These are phyloP conservation scores for Emiliania huxleyi DNA, from an alignment of 78 protist genomes.

Conservation along the genomic window DNA sequence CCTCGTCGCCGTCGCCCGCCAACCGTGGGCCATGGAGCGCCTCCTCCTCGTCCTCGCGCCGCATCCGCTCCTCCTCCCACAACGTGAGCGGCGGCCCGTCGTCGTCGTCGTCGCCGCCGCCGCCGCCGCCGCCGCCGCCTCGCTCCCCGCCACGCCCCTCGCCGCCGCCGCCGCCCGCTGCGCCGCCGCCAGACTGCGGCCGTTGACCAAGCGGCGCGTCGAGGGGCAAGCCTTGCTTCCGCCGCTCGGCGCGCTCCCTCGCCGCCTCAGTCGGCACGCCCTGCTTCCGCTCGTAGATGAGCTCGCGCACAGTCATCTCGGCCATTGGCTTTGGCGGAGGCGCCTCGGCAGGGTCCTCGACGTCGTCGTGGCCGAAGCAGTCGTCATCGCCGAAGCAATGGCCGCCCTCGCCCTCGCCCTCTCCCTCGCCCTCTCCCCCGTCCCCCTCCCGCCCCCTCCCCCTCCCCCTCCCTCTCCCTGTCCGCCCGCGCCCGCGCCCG, in stretches of 20 bases:
- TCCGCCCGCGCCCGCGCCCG: neutral
- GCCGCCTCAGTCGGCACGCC: neutral
- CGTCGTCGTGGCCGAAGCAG: neutral
- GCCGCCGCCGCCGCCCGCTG: neutral
- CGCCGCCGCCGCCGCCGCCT: neutral
- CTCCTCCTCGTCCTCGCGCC: neutral
- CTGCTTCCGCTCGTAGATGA: neutral
- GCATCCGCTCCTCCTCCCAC: no score
- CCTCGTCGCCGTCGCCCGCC: neutral
- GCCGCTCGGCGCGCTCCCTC: neutral
- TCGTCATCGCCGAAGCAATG: neutral
- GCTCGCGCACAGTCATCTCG: slow-evolving; percentile 4
- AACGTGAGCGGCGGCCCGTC: no score
- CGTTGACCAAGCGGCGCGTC: no score
- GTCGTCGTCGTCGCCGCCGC: no score
- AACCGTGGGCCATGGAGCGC: no score
- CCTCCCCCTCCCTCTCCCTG: neutral
- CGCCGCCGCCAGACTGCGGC: neutral
- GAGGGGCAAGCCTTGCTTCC: neutral
- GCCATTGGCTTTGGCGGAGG: neutral
- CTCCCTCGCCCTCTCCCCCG: neutral
- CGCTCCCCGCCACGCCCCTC: neutral
- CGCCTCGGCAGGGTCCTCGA: neutral
- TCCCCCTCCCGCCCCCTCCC: neutral
- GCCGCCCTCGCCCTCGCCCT: neutral